Conservation (phyloP, 768 basidiomycete species). For the Calocybe gangraenosa region DNA sequence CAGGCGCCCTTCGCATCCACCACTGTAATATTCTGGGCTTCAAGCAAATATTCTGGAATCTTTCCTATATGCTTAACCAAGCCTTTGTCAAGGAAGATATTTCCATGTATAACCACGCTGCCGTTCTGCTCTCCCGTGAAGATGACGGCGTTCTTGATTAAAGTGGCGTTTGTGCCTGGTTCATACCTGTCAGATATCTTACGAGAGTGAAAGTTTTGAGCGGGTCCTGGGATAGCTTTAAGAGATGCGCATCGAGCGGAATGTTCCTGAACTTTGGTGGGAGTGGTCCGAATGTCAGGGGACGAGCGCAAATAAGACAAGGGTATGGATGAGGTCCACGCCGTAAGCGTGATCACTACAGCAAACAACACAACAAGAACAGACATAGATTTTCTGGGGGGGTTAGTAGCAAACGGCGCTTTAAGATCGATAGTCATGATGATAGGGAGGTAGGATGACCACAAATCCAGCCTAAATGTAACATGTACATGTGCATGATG, state of each 20-base stretch:
- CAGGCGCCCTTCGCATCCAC: constrained; percentile 62
- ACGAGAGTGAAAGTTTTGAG: constrained; percentile 33
- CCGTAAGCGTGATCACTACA: constrained; percentile 9
- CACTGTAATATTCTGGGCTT: constrained; percentile 41
- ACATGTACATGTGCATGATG: constrained; percentile 7
- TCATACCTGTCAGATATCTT: constrained; percentile 63
- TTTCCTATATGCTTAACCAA: constrained; percentile 57
- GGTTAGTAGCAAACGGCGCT: neutral
- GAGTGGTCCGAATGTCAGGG: constrained; percentile 11
- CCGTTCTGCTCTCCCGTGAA: constrained; percentile 58
- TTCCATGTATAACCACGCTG: constrained; percentile 53
- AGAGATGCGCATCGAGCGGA: constrained; percentile 48
- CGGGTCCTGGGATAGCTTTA: constrained; percentile 42
- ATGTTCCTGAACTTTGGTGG: constrained; percentile 26
- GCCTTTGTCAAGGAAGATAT: constrained; percentile 65
- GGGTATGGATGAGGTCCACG: constrained; percentile 12
- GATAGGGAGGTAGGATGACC: constrained; percentile 9
- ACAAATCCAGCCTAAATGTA: neutral
- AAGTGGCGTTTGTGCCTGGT: constrained; percentile 57
- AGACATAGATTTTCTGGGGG: constrained; percentile 7
- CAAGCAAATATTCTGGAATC: constrained; percentile 34
- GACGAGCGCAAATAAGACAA: constrained; percentile 1
- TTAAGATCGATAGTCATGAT: constrained; percentile 20
- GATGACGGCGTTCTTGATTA: constrained; percentile 69
- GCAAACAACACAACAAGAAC: constrained; percentile 11